phyloP scores from a whole-genome alignment of 371 early-diverging fungal genomes.

The Mortierella sp. region DNA sequence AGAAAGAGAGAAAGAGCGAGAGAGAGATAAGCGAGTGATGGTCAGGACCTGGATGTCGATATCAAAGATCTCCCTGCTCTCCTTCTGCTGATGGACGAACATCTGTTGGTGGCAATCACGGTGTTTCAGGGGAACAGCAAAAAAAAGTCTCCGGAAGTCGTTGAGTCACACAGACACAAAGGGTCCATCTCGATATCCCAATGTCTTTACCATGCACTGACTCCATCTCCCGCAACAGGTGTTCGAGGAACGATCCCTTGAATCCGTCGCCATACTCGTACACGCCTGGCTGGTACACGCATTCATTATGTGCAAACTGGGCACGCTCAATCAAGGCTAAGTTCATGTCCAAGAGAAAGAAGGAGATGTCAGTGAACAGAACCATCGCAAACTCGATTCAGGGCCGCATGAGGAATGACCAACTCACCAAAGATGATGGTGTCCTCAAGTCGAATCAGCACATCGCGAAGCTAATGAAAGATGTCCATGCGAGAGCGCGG shows the following conservation, averaged over 20 bases:
- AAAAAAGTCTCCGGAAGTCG: too few species aligned
- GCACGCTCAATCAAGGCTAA: constrained; percentile 92
- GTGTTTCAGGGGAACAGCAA: too few species aligned
- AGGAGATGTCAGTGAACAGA: not conserved
- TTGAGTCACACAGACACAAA: too few species aligned
- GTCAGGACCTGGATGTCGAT: too few species aligned
- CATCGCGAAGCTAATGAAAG: constrained; percentile 65
- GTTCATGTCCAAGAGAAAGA: not conserved
- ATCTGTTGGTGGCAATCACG: too few species aligned
- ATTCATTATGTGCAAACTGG: constrained; percentile 86
- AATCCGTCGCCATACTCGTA: constrained; percentile 72
- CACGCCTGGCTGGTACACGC: constrained; percentile 78
- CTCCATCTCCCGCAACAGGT: constrained; percentile 91
- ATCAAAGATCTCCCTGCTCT: too few species aligned
- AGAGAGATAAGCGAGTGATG: not conserved
- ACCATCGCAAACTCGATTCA: not conserved
- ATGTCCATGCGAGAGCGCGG: too few species aligned
- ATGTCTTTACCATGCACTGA: constrained; percentile 89
- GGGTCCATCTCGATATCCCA: too few species aligned
- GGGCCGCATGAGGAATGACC: too few species aligned
- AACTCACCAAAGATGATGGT: constrained; percentile 91
- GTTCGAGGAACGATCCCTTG: constrained; percentile 86
- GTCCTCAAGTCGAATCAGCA: constrained; percentile 91
- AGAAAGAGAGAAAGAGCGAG: constrained; percentile 3
- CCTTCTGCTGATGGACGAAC: too few species aligned